Evolutionary conservation across 2,329 filamentous ascomycete genomes (phyloP).

Genomic region (Trichocomaceae sp.): DNA sequence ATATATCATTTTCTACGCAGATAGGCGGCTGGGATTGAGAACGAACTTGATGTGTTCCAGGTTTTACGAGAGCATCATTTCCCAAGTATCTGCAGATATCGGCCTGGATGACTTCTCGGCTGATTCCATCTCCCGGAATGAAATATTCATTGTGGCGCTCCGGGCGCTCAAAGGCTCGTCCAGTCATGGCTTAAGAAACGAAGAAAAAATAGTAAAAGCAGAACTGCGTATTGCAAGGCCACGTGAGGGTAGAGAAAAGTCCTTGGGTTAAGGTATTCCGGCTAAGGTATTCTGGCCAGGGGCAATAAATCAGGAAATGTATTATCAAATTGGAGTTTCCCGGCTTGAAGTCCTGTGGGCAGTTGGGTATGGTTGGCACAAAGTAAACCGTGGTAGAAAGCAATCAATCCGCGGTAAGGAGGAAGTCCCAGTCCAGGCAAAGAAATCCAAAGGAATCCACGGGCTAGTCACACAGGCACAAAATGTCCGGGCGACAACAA

Average conservation of each 20-base stretch:
- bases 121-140: constrained; percentile 71
- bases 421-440: background rate
- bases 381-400: background rate
- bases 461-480: constrained; percentile 1
- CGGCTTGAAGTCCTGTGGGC: constrained; percentile 8
- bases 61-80: constrained; percentile 72
- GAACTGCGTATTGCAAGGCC: constrained; percentile 4
- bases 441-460: constrained; percentile 3
- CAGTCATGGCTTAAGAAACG: constrained; percentile 31
- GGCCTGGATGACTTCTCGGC: constrained; percentile 75
- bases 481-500: background rate
- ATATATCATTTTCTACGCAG: constrained; percentile 11
- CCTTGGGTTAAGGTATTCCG: background rate
- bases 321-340: background rate
- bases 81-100: constrained; percentile 79
- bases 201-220: constrained; percentile 12
- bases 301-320: background rate
- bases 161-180: constrained; percentile 26
- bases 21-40: constrained; percentile 19
- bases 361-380: background rate
- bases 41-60: constrained; percentile 65
- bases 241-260: constrained; percentile 3
- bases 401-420: constrained; percentile 2
- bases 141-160: constrained; percentile 66
- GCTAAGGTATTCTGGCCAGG: background rate